Conservation (phyloP, 441 rosid genomes). For the Aquilaria agallochum region DNA sequence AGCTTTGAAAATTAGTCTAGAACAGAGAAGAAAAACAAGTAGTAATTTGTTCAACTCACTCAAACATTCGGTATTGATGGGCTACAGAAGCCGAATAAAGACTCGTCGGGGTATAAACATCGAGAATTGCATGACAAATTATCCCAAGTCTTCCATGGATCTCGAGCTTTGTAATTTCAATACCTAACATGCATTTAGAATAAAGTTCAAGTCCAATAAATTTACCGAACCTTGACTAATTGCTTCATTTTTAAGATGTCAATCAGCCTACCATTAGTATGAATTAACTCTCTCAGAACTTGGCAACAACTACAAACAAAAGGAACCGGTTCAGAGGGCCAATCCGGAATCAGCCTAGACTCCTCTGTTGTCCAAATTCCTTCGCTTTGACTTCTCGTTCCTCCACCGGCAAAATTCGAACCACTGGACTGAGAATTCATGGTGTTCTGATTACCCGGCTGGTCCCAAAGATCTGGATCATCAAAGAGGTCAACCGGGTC, state of each 20-base stretch:
- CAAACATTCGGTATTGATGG: slow-evolving; percentile 24
- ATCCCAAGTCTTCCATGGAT: slow-evolving; percentile 59
- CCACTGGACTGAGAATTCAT: slow-evolving; percentile 9
- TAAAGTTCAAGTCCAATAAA: too few species aligned
- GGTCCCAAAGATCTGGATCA: slow-evolving; percentile 17
- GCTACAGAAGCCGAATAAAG: background rate
- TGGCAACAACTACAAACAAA: slow-evolving; percentile 50
- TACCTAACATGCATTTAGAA: slow-evolving; percentile 19
- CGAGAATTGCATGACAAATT: slow-evolving; percentile 56
- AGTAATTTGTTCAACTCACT: slow-evolving; percentile 27
- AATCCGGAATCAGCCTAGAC: slow-evolving; percentile 13
- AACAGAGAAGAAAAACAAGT: background rate
- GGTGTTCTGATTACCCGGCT: background rate
- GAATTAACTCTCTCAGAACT: slow-evolving; percentile 51
- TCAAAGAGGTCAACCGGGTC: slow-evolving; percentile 7
- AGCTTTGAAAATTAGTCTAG: background rate
- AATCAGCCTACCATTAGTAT: slow-evolving; percentile 39
- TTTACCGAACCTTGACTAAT: too few species aligned
- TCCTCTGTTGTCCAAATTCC: slow-evolving; percentile 6
- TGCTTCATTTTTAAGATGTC: too few species aligned
- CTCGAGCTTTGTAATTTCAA: slow-evolving; percentile 32
- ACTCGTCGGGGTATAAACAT: slow-evolving; percentile 7
- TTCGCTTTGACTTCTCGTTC: slow-evolving; percentile 9
- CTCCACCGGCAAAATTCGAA: slow-evolving; percentile 13
- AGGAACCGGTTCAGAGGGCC: slow-evolving; percentile 24